A percentile compares a stretch with the other conserved stretches of the same genome.
These are phyloP conservation scores for Paecilomyces sp. DNA, from an alignment of 2,329 filamentous ascomycete genomes.

Conservation along the genomic window DNA sequence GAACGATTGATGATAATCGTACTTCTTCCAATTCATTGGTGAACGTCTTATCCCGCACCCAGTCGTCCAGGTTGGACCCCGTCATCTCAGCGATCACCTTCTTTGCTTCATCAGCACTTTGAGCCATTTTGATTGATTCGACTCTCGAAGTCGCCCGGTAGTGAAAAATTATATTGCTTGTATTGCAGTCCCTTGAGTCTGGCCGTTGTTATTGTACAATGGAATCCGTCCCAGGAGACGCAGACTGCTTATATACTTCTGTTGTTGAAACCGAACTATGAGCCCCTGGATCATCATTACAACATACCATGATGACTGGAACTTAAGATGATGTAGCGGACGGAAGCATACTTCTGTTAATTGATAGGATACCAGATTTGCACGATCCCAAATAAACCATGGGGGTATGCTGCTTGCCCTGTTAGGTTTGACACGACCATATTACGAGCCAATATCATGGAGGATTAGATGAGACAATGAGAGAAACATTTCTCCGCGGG, in stretches of 20 bases:
- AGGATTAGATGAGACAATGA: background rate
- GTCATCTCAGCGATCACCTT: constrained; percentile 9
- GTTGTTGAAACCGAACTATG: background rate
- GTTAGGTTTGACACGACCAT: background rate
- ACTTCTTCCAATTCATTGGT: constrained; percentile 12
- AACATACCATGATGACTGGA: no score
- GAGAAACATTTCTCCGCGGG: background rate
- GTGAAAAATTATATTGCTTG: background rate
- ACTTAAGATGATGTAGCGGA: background rate
- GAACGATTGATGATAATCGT: background rate
- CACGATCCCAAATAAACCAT: background rate
- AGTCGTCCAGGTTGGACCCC: constrained; percentile 9
- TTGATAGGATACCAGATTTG: background rate
- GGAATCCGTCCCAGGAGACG: background rate
- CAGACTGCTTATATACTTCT: background rate
- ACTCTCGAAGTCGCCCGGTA: background rate
- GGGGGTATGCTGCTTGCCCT: background rate
- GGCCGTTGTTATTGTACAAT: background rate
- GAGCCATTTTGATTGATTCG: background rate
- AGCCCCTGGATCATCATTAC: background rate
- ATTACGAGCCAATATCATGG: no score
- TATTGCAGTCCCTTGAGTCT: background rate
- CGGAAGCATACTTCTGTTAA: background rate
- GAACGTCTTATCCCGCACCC: constrained; percentile 5
- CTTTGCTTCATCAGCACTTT: background rate